Evolutionary conservation across 2,329 filamentous ascomycete genomes (phyloP).

Genomic region (Cucurbitaria berberidis): DNA sequence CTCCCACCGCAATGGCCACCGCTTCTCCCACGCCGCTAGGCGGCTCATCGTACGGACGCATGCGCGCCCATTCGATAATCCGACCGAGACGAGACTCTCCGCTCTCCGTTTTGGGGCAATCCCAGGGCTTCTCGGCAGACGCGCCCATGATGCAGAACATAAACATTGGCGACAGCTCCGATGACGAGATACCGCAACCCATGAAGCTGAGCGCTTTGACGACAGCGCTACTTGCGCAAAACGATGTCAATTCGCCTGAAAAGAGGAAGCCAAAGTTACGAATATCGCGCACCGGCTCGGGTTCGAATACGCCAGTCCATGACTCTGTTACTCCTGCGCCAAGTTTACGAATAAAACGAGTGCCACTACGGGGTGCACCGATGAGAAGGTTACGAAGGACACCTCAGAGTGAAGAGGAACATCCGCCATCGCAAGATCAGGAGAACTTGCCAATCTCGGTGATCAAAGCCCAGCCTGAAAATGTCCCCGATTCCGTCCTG

Average conservation of each 20-base stretch:
- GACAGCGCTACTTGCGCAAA: slow-evolving; percentile 73
- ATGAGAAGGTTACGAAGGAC: slow-evolving; percentile 49
- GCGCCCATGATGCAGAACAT: slow-evolving; percentile 57
- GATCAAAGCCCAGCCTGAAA: slow-evolving; percentile 34
- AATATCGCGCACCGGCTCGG: slow-evolving; percentile 45
- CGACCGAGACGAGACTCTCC: slow-evolving; percentile 54
- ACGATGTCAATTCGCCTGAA: slow-evolving; percentile 51
- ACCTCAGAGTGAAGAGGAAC: slow-evolving; percentile 48
- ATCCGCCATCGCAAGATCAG: slow-evolving; percentile 68
- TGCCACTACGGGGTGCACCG: slow-evolving; percentile 48
- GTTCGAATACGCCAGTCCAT: slow-evolving; percentile 48
- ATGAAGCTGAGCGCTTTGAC: slow-evolving; percentile 94
- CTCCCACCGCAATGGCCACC: slow-evolving; percentile 42
- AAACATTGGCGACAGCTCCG: slow-evolving; percentile 80
- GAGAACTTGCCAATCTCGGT: slow-evolving; percentile 71
- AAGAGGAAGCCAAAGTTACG: slow-evolving; percentile 47
- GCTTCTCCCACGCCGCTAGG: slow-evolving; percentile 50
- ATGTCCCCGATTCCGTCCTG: slow-evolving; percentile 38
- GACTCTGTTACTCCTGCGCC: slow-evolving; percentile 51
- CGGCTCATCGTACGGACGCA: slow-evolving; percentile 45
- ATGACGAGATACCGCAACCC: slow-evolving; percentile 85
- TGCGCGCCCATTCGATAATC: slow-evolving; percentile 44
- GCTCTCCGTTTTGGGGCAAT: slow-evolving; percentile 52
- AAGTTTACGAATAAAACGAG: slow-evolving; percentile 48
- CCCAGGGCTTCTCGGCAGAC: slow-evolving; percentile 54